These are phyloP conservation scores for Coniella vitis DNA, from an alignment of 2,329 filamentous ascomycete genomes.

Conservation along the genomic window DNA sequence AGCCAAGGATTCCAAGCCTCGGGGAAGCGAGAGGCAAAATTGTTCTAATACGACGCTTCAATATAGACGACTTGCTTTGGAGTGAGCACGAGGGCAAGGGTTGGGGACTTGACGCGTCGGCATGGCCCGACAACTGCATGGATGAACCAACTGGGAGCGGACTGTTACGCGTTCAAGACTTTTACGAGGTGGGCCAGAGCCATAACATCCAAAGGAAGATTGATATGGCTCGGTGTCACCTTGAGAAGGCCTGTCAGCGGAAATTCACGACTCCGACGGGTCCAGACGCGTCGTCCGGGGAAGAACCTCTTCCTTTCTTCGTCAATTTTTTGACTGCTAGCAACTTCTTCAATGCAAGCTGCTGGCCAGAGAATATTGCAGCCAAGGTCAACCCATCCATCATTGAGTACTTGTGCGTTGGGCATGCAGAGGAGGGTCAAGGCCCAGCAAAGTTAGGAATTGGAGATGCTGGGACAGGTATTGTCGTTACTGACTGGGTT, in stretches of 20 bases:
- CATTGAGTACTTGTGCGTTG: constrained; percentile 53
- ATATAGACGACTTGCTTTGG: constrained; percentile 49
- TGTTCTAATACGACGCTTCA: constrained; percentile 77
- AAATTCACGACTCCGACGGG: constrained; percentile 36
- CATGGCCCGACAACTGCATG: constrained; percentile 85
- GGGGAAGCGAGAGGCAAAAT: constrained; percentile 76
- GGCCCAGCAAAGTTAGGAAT: constrained; percentile 44
- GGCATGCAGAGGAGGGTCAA: constrained; percentile 46
- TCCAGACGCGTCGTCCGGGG: constrained; percentile 11
- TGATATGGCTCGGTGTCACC: constrained; percentile 62
- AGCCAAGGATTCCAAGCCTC: constrained; percentile 68
- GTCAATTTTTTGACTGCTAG: constrained; percentile 87
- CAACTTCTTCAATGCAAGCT: constrained; percentile 88
- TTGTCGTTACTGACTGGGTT: constrained; percentile 92
- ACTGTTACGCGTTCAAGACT: constrained; percentile 82
- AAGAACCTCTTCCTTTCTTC: constrained; percentile 56
- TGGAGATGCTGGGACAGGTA: constrained; percentile 72
- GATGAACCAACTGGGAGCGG: constrained; percentile 65
- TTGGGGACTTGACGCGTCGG: constrained; percentile 54
- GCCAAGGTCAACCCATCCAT: constrained; percentile 77
- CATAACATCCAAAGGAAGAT: constrained; percentile 78
- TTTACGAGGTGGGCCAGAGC: constrained; percentile 77
- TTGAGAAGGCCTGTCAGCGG: constrained; percentile 61
- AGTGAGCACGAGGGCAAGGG: constrained; percentile 43
- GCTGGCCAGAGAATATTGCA: constrained; percentile 92